Evolutionary conservation across 1,139 yeast species (phyloP), one percentile per base, ranked within the genome.

Genomic region (Yamadazyma dushanensis): DNA sequence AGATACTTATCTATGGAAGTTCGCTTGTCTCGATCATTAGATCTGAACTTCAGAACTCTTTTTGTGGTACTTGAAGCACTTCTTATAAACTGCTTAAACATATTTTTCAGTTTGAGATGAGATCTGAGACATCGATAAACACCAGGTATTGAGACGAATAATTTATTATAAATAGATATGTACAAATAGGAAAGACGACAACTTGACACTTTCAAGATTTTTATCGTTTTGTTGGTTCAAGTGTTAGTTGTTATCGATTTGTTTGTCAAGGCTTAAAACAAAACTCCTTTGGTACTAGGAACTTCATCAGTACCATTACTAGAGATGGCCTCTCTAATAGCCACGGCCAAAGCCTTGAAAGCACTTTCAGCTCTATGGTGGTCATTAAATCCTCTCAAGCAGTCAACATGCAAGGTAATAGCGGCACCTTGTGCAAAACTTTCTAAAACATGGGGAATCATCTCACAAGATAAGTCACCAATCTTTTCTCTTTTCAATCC

Each of bases 351-450:
- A 1, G 97, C 96, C 65, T 92, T 92, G 68, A 92, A 92, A 0
- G 98, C 97, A 56, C 89, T 78, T 62, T 92, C 98, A 27, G 96
- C 87, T 46, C 97, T 73, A 63, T 92, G 98, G 60, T 92, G 98
- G 59, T 92, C 98, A 61, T 92, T 92, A 59, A 77, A 78, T 0
- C 98, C 98, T 47, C 97, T 73, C 43, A 92, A 59, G 59, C 96
- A 87, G 61, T 94, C 98, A 21, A 92, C 96, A 54, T 92, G 98
- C 56, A 92, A 57, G 1, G 98, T 92, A 34, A 92, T 76, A 39
- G 83, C 83, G 1, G 97, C 96, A 33, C 86, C 85, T 52, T 84
- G 89, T 3, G 97, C 96, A 69, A 92, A 92, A 51, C 95, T 84
- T 60, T 89, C 96, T 45, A 92, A 60, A 29, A 92, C 94, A 60